phyloP scores from a whole-genome alignment of 176 grass and related monocot genomes.

The Metroxylon sagu region DNA sequence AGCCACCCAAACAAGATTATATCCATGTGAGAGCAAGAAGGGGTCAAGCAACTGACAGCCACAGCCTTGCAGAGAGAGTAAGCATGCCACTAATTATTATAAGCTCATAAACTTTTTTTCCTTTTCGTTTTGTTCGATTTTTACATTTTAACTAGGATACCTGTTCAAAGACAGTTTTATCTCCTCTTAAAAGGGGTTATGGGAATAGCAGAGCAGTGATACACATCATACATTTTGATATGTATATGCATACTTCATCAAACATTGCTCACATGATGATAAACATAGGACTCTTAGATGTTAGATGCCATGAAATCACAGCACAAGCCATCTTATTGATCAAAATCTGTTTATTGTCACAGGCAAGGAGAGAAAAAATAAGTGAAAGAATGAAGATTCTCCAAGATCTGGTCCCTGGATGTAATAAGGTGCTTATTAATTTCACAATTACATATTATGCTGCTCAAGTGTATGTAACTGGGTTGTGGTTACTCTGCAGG shows the following conservation, averaged over 20 bases:
- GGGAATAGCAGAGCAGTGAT: too few relatives aligned
- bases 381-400: conserved; percentile 95
- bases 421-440: conserved; percentile 70
- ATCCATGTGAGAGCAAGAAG: conserved; percentile 97
- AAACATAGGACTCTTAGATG: too few relatives aligned
- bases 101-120: background rate
- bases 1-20: conserved; percentile 81
- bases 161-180: too few relatives aligned
- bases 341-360: conserved; percentile 21
- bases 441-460: conserved; percentile 3
- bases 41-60: conserved; percentile 93
- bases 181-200: too few relatives aligned
- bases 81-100: conserved; percentile 18
- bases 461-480: too few relatives aligned
- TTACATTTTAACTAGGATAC: too few relatives aligned
- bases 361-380: conserved; percentile 97
- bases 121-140: too few relatives aligned
- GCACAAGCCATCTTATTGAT: conserved; percentile 3
- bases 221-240: too few relatives aligned
- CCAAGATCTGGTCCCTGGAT: conserved; percentile 94
- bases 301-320: background rate
- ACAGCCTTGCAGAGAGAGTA: conserved; percentile 98
- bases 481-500: too few relatives aligned
- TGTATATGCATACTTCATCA: too few relatives aligned
- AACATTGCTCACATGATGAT: too few relatives aligned